phyloP scores from a whole-genome alignment of 2,329 filamentous ascomycete genomes.

The Aspergillus sojae region DNA sequence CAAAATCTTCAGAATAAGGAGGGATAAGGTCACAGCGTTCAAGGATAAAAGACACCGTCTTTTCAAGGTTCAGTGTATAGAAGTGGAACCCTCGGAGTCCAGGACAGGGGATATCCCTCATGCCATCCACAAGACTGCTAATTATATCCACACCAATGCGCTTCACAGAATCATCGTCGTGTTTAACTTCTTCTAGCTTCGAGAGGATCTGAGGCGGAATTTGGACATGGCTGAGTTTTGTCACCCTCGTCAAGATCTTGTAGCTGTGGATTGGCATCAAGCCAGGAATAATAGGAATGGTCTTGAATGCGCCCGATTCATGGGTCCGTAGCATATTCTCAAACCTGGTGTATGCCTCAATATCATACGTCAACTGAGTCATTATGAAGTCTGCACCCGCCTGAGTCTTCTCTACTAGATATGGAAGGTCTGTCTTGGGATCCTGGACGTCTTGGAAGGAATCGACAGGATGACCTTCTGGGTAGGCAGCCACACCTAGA shows the following conservation, averaged over 20 bases:
- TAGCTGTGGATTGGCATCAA: constrained; percentile 98
- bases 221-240: constrained; percentile 88
- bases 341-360: constrained; percentile 77
- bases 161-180: constrained; percentile 53
- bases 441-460: constrained; percentile 79
- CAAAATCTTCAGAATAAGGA: constrained; percentile 49
- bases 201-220: constrained; percentile 72
- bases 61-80: constrained; percentile 95
- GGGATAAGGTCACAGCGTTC: constrained; percentile 85
- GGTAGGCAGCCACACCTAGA: constrained; percentile 90
- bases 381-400: constrained; percentile 97
- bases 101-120: constrained; percentile 65
- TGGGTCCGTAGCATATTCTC: constrained; percentile 77
- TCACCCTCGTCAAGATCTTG: constrained; percentile 89
- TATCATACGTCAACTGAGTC: constrained; percentile 96
- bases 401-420: constrained; percentile 83
- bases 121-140: constrained; percentile 77
- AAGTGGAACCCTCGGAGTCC: constrained; percentile 87
- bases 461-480: constrained; percentile 92
- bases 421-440: constrained; percentile 72
- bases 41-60: constrained; percentile 89
- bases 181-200: constrained; percentile 55
- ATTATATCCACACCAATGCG: constrained; percentile 63
- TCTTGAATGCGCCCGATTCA: constrained; percentile 80
- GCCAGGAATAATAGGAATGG: constrained; percentile 87